Evolutionary conservation across 2,329 filamentous ascomycete genomes (phyloP).

Genomic region (Pseudogymnoascus sp.): DNA sequence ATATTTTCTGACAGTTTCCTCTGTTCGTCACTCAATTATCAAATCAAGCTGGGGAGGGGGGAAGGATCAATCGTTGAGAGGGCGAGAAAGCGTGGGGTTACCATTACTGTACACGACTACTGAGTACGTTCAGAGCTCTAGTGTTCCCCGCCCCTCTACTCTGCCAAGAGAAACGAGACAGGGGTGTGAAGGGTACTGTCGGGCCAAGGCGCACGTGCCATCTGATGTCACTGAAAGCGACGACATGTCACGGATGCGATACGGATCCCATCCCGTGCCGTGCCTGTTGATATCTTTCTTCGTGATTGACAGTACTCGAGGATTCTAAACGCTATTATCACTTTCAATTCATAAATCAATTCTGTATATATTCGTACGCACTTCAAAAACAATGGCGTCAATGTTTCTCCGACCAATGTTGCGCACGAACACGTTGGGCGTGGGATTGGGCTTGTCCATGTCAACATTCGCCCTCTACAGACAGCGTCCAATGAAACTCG

Average conservation of each 20-base stretch:
- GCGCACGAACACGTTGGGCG: constrained; percentile 27
- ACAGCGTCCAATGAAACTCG: constrained; percentile 28
- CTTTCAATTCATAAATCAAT: background rate
- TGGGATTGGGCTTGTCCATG: constrained; percentile 32
- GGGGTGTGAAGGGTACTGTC: background rate
- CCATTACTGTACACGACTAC: constrained; percentile 1
- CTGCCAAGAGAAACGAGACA: background rate
- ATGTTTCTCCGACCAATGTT: constrained; percentile 27
- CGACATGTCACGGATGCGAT: background rate
- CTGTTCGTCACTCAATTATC: background rate
- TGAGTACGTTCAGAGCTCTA: background rate
- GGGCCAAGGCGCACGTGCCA: constrained; percentile 2
- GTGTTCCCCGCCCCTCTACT: background rate
- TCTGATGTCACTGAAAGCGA: background rate
- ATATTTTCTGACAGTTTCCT: background rate
- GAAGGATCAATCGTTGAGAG: background rate
- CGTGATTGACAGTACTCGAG: background rate
- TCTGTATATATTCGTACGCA: background rate
- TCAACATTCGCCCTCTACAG: constrained; percentile 26
- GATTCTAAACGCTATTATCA: background rate
- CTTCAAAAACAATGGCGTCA: constrained; percentile 21
- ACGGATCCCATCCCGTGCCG: background rate
- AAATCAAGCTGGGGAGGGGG: background rate
- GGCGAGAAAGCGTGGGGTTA: constrained; percentile 2
- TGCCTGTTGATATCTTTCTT: background rate